phyloP scores from a whole-genome alignment of 1,139 yeast genomes.

The Yamadazyma triangularis region DNA sequence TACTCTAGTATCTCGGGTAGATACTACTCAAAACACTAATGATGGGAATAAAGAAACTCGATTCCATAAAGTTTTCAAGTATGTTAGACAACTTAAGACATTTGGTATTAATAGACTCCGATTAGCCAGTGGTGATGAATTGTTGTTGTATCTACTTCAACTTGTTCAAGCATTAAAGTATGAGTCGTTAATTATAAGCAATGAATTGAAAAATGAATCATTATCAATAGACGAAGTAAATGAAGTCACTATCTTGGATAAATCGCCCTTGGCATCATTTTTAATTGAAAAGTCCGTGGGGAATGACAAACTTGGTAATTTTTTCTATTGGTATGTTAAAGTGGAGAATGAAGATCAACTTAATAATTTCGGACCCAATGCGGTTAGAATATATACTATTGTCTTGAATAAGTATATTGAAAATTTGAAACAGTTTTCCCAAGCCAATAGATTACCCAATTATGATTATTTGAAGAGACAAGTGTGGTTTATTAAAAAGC shows the following conservation, averaged over 20 bases:
- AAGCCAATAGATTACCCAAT: conserved; percentile 26
- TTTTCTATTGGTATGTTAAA: conserved; percentile 85
- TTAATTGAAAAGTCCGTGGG: conserved; percentile 68
- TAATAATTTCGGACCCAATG: conserved; percentile 12
- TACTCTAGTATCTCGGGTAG: conserved; percentile 21
- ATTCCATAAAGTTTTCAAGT: conserved; percentile 27
- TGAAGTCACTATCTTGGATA: conserved; percentile 16
- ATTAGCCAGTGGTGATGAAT: conserved; percentile 74
- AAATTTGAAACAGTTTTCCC: conserved; percentile 27
- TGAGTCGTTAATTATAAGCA: conserved; percentile 37
- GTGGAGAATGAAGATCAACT: conserved; percentile 79
- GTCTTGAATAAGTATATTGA: conserved; percentile 40
- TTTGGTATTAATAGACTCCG: conserved; percentile 85
- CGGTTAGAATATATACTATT: conserved; percentile 25
- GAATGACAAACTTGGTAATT: conserved; percentile 69
- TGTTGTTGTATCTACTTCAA: conserved; percentile 79
- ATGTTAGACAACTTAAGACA: conserved; percentile 52
- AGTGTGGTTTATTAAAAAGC: conserved; percentile 42
- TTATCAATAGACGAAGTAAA: conserved; percentile 12
- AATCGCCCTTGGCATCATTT: conserved; percentile 73
- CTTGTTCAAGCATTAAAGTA: conserved; percentile 89
- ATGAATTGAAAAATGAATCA: conserved; percentile 8
- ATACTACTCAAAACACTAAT: conserved; percentile 3
- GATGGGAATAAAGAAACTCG: conserved; percentile 20
- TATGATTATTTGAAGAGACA: conserved; percentile 40